Conservation (phyloP, 2,329 filamentous ascomycete species). For the Epichloe sylvatica region DNA sequence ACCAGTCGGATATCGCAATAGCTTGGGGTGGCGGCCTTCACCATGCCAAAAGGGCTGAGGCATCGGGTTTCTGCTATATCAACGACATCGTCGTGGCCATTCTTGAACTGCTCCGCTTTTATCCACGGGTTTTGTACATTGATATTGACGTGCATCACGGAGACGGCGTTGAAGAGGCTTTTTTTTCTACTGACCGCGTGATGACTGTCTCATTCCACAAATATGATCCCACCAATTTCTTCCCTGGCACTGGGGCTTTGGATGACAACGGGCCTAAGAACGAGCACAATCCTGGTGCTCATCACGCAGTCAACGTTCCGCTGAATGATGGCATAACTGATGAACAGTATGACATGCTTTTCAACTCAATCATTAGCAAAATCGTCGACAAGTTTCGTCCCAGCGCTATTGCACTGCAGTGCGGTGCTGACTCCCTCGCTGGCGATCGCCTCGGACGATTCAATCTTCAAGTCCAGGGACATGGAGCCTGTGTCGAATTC, state of each 20-base stretch:
- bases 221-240: conserved; percentile 72
- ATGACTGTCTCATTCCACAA: conserved; percentile 96
- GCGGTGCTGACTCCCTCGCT: conserved; percentile 85
- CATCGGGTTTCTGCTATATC: conserved; percentile 95
- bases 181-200: conserved; percentile 76
- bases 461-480: conserved; percentile 90
- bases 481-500: conserved; percentile 80
- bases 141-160: conserved; percentile 90
- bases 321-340: conserved; percentile 85
- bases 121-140: conserved; percentile 82
- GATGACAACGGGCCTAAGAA: conserved; percentile 74
- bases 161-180: conserved; percentile 82
- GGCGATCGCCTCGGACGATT: conserved; percentile 90
- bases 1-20: conserved; percentile 87
- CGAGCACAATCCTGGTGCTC: conserved; percentile 73
- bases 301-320: conserved; percentile 82
- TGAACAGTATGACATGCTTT: conserved; percentile 74
- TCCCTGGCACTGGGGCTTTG: conserved; percentile 79
- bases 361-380: conserved; percentile 64
- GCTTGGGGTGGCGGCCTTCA: conserved; percentile 96
- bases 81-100: conserved; percentile 96
- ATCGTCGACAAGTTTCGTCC: conserved; percentile 78
- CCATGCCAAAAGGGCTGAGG: conserved; percentile 88
- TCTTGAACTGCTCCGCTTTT: conserved; percentile 67
- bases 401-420: conserved; percentile 83